A percentile compares a stretch with the other conserved stretches of the same genome.
Conservation (phyloP, 2,329 filamentous ascomycete genomes). For the Blastomyces silverae region DNA sequence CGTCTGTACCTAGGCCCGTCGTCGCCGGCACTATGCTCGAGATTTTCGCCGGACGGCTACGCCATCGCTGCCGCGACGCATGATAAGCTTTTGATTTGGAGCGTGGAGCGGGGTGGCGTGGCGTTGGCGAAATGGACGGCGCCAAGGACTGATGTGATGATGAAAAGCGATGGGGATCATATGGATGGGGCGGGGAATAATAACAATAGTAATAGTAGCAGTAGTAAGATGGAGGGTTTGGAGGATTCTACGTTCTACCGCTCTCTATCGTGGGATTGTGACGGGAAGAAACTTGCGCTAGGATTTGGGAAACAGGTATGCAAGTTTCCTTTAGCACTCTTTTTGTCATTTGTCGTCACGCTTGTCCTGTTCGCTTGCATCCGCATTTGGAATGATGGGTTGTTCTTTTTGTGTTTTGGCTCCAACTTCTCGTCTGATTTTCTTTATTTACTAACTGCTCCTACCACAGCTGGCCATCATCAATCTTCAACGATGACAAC, state of each 20-base stretch:
- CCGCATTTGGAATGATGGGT: no score
- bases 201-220: slow-evolving; percentile 21
- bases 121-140: slow-evolving; percentile 39
- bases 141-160: slow-evolving; percentile 26
- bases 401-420: neutral
- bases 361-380: neutral
- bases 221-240: slow-evolving; percentile 28
- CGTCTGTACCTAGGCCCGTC: slow-evolving; percentile 33
- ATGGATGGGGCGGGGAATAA: slow-evolving; percentile 20
- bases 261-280: slow-evolving; percentile 47
- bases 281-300: slow-evolving; percentile 49
- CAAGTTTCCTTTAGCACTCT: slow-evolving; percentile 12
- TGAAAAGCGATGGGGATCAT: slow-evolving; percentile 29
- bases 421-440: neutral
- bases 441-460: slow-evolving; percentile 3
- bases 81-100: slow-evolving; percentile 43
- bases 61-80: slow-evolving; percentile 42
- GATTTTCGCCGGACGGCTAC: slow-evolving; percentile 45
- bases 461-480: slow-evolving; percentile 34
- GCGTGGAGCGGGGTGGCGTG: slow-evolving; percentile 40
- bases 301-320: slow-evolving; percentile 46
- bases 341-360: slow-evolving; percentile 2
- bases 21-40: slow-evolving; percentile 37
- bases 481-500: slow-evolving; percentile 35
- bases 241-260: slow-evolving; percentile 34